Evolutionary conservation across 2,329 filamentous ascomycete genomes (phyloP), one percentile per base, ranked within the genome.

Genomic region (Periconia macrospinosa): DNA sequence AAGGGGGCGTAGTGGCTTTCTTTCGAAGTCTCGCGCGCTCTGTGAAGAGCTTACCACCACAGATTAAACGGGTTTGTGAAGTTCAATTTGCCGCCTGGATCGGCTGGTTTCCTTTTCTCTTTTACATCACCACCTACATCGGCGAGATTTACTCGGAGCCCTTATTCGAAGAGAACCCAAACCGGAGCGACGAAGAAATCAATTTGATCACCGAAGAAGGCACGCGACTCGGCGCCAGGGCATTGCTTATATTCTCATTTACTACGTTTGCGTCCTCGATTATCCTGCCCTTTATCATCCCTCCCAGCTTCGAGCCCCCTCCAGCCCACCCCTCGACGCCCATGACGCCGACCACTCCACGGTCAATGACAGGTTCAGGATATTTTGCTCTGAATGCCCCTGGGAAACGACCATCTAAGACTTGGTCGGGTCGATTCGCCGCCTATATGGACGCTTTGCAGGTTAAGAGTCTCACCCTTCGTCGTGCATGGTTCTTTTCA

Each of bases 121-220:
- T 96, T 76, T 97, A 97, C 78, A 91, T 91, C 6, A 96, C 92
- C 1, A 95, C 91, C 17, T 97, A 94, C 72, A 89, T 97, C 62
- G 92, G 90, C 57, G 91, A 96, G 69, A 90, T 97, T 52, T 96
- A 96, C 65, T 89, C 91, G 17, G 88, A 96, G 68, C 91, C 91
- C 0, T 89, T 83, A 62, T 86, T 97, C 48, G 81, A 86, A 60
- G 78, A 83, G 48, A 89, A 96, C 61, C 92, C 91, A 0, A 77
- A 93, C 70, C 88, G 96, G 80, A 83, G 86, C 0, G 83, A 87
- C 0, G 81, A 83, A 15, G 86, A 97, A 64, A 85, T 97, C 54
- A 87, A 96, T 66, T 75, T 80, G 47, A 81, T 92, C 1, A 96
- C 93, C 80, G 92, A 95, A 71, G 81, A 87, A 54, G 93, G 90